Evolutionary conservation across 352 stramenopile genomes (phyloP), one percentile per base, ranked within the genome.

Genomic region (Globisporangium spinosum): DNA sequence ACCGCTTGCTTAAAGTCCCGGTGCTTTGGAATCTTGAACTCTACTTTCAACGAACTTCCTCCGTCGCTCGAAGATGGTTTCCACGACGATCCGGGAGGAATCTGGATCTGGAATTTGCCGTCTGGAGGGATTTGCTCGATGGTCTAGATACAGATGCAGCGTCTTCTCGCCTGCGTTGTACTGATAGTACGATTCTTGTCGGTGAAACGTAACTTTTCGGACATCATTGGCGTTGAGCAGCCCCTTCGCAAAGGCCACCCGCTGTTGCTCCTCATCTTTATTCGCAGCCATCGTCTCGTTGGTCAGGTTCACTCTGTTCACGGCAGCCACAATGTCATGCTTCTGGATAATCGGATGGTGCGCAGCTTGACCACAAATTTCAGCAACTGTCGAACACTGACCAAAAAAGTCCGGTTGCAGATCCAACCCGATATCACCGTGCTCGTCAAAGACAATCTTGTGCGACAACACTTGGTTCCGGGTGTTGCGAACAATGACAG

Each of bases 391-490:
- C 20, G 84, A 57, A 47, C 78, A 87, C 10, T 84, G 80, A 0
- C 80, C 80, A 15, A 80, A 82, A 40, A 87, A 89, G 54, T 89
- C 80, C 2, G 75, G 83, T 55, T 87, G 80, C 3, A 89, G 65
- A 10, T 70, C 59, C 0, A 89, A 45, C 1, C 80, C 80, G 32
- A 84, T 67, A 7, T 79, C 71, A 10, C 77, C 77, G 6, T 69
- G 64, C 56, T 85, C 78, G 10, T 80, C 72, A 35, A 87, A 89
- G 15, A 76, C 76, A 43, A 89, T 83, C 56, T 89, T 78, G 64
- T 87, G 87, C 43, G 78, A 85, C 6, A 89, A 54, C n/a, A 87
- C 76, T 74, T 89, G 79, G 61, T 89, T 87, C n/a, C 70, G 58
- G 23, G 78, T 85, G 63, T 89, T 86, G 4, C 79, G 75, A 0